Evolutionary conservation across 2,329 filamentous ascomycete genomes (phyloP), one percentile per base, ranked within the genome.

Genomic region (Trichoderma endophyticum): DNA sequence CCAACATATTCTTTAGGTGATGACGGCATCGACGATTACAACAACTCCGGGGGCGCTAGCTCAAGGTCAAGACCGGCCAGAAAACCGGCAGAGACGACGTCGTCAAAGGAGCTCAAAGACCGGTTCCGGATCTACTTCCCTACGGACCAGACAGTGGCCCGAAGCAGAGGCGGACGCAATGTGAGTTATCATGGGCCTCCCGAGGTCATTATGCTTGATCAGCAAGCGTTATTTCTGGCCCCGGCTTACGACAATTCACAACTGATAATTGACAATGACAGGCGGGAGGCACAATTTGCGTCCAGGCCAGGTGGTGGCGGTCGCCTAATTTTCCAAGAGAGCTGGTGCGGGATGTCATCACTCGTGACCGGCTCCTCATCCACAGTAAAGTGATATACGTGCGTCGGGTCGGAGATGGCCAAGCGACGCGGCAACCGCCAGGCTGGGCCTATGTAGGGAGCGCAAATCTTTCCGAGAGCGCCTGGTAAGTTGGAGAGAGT

Each of bases 381-480:
- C 96, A 99, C 81, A 97, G 90, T 82, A 99, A 99, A 83, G 85
- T 94, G 75, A 82, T 90, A 70, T 83, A 89, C 66, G 87, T 88
- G 28, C 83, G 83, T 26, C 62, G 73, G 32, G 68, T 62, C 48
- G 71, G 70, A 64, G 36, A 54, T 57, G 62, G 54, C 34, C 48
- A 74, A 26, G 62, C 69, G 43, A 14, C 54, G 39, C 54, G 66
- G 28, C 56, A 63, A 43, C 76, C 77, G 66, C 71, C 74, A 72
- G 90, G 90, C 5, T 98, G 93, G 91, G 91, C 88, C 2, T 98
- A 98, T 78, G 83, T 97, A 48, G 96, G 96, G 18, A 97, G 93
- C 76, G 93, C 94, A 8, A 99, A 99, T 81, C 82, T 97, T 32
- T 97, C 94, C 0, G 94, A 98, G 81, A 95, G 93, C 79, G 96